Base-by-base conservation (phyloP, 2,329 filamentous ascomycete genomes). In the Pseudofabraea citricarpa region DNA sequence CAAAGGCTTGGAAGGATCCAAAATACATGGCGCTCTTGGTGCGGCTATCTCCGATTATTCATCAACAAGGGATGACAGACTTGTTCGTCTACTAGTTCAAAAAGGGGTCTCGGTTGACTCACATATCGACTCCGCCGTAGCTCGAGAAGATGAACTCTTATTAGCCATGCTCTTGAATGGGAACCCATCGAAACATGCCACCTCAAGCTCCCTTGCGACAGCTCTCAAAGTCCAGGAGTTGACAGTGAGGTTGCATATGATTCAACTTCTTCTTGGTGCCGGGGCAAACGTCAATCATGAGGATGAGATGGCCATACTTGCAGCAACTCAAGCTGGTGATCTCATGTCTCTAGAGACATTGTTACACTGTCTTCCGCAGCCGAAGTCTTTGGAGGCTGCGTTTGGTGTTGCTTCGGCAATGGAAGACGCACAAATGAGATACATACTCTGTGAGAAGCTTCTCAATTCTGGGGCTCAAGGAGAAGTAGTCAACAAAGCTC, bases 401-500 rank as follows among this genome's bases (percentile, higher is more conserved):
- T 53, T 53, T 22, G 22, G 40, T 7, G 10, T 38, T 19, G 51
- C 51, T 8, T 20, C 48, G 22, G 22, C 10, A 18, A 41, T 26
- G 8, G 13, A 19, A 12, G 40, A 43, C 20, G 44, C 42, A 2
- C 21, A 42, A 6, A 23, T 43, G 24, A 43, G 51, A 36, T 48
- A 36, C 19, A 32, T 42, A 29, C 45, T 42, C 31, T 51, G 51
- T 35, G 21, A 47, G 31, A 51, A 42, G 40, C 27, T 53, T 40
- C 37, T 53, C 18, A 16, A 41, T 23, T 42, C 49, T 43, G 51
- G 51, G 2, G 49, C 47, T 23, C 41, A 35, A 2, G 51, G 51
- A 10, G 37, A 45, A 6, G 42, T 49, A 36, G 51, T 53, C 15
- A 39, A 49, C 29, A 48, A 50, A 40, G 51, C 31, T 5, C 48